Percentiles rank a stretch among this genome's conserved stretches.
Conservation (phyloP, 495 filamentous ascomycete genomes). For the Neurospora hispaniola region DNA sequence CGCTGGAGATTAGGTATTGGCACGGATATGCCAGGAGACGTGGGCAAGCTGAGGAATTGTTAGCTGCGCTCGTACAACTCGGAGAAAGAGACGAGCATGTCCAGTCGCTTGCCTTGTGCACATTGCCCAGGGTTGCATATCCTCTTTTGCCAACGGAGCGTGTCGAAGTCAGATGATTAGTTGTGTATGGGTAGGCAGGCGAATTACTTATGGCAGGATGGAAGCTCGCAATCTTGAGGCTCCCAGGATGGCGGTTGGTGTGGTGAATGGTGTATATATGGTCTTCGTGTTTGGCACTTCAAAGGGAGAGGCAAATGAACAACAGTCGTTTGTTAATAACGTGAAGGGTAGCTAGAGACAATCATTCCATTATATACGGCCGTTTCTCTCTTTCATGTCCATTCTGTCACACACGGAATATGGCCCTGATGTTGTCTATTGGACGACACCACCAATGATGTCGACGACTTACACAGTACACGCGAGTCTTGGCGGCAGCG, state of each 20-base stretch:
- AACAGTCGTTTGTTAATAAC: neutral
- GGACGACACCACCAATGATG: neutral
- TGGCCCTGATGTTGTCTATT: neutral
- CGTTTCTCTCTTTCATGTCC: neutral
- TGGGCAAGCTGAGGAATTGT: slow-evolving; percentile 6
- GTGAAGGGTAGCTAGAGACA: neutral
- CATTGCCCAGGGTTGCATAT: slow-evolving; percentile 8
- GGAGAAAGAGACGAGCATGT: slow-evolving; percentile 6
- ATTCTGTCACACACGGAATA: neutral
- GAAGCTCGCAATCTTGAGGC: neutral
- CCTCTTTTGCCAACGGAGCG: slow-evolving; percentile 4
- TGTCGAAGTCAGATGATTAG: neutral
- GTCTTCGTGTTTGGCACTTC: neutral
- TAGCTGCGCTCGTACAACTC: neutral
- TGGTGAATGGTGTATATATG: neutral
- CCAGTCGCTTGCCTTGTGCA: slow-evolving; percentile 4
- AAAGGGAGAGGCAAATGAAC: neutral
- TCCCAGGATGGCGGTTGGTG: neutral
- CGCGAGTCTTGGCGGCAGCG: neutral
- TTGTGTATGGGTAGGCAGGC: neutral
- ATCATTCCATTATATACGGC: neutral
- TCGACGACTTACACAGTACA: neutral
- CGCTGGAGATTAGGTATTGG: slow-evolving; percentile 3
- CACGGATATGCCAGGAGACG: slow-evolving; percentile 9
- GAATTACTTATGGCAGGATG: slow-evolving; percentile 1